A percentile compares a stretch with the other conserved stretches of the same genome.
Conservation (phyloP, 1,284 basidiomycete species). For the Heterobasidion occidentale region DNA sequence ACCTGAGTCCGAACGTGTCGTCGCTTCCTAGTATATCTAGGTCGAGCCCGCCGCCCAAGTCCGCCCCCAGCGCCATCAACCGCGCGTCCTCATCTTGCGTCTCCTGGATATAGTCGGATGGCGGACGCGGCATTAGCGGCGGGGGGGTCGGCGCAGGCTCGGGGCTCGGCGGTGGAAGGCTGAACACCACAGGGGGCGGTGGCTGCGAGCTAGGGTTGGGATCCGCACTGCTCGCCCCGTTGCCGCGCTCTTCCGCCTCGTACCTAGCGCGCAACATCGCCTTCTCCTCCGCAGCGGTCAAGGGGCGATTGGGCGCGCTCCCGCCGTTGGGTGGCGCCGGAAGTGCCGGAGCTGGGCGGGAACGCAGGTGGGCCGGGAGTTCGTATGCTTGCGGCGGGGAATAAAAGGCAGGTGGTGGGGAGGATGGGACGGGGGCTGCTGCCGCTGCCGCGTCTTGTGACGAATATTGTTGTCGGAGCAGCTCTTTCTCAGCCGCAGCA, state of each 20-base stretch:
- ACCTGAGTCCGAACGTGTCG: conserved; percentile 15
- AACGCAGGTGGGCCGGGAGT: conserved; percentile 14
- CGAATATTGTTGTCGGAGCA: not conserved
- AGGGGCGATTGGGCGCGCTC: conserved; percentile 24
- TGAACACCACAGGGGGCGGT: conserved; percentile 9
- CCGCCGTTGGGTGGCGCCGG: conserved; percentile 24
- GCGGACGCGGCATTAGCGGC: conserved; percentile 64
- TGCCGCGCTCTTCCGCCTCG: conserved; percentile 39
- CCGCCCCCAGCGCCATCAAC: not conserved
- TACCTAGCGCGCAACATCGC: conserved; percentile 56
- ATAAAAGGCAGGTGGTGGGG: conserved; percentile 1
- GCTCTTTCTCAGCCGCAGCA: conserved; percentile 3
- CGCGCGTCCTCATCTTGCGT: conserved; percentile 64
- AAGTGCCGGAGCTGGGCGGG: conserved; percentile 15
- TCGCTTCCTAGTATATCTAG: not conserved
- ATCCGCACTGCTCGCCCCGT: conserved; percentile 3
- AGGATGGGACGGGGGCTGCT: conserved; percentile 2
- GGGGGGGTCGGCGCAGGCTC: conserved; percentile 36
- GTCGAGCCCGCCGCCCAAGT: not conserved
- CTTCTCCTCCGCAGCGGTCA: conserved; percentile 75
- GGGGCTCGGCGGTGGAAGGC: not conserved
- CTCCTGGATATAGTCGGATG: conserved; percentile 69
- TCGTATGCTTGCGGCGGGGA: conserved; percentile 10
- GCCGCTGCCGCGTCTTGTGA: conserved; percentile 9
- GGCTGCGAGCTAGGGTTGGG: not conserved